A percentile compares a stretch with the other conserved stretches of the same genome.
phyloP scores from a whole-genome alignment of 441 rosid species.

The Arabidopsis lyrata region DNA sequence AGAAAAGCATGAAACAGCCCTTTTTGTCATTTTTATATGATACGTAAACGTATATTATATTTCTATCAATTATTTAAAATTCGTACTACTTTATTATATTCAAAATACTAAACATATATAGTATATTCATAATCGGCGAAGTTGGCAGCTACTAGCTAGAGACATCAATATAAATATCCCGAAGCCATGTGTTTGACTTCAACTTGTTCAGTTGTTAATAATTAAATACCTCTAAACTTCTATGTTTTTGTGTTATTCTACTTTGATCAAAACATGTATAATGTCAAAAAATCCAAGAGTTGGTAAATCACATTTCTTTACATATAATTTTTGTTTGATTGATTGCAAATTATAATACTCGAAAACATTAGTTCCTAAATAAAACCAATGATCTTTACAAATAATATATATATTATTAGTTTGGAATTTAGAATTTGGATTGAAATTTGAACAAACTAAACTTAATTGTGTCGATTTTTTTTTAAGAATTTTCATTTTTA shows the following conservation, averaged over 20 bases:
- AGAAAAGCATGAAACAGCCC: neutral
- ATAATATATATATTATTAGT: neutral
- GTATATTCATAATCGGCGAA: constrained; percentile 22
- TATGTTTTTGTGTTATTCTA: constrained; percentile 19
- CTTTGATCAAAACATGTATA: constrained; percentile 14
- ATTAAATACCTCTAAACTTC: neutral
- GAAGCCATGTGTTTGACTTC: constrained; percentile 38
- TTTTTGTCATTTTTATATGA: neutral
- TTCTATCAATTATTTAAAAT: neutral
- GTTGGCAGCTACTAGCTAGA: constrained; percentile 26
- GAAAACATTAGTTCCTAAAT: neutral
- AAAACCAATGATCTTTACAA: neutral
- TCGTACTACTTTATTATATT: neutral
- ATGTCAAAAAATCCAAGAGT: neutral
- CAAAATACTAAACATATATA: neutral
- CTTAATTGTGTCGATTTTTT: no score
- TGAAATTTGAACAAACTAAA: neutral
- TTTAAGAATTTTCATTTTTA: no score
- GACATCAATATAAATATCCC: constrained; percentile 18
- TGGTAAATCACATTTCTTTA: constrained; percentile 8
- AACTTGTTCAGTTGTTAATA: constrained; percentile 27
- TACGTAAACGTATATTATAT: neutral
- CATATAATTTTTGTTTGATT: neutral
- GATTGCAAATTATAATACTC: neutral
- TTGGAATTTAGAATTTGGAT: no score